Evolutionary conservation across 176 grass and related monocot species (phyloP).

Genomic region (Bolboschoenus planiculmis): DNA sequence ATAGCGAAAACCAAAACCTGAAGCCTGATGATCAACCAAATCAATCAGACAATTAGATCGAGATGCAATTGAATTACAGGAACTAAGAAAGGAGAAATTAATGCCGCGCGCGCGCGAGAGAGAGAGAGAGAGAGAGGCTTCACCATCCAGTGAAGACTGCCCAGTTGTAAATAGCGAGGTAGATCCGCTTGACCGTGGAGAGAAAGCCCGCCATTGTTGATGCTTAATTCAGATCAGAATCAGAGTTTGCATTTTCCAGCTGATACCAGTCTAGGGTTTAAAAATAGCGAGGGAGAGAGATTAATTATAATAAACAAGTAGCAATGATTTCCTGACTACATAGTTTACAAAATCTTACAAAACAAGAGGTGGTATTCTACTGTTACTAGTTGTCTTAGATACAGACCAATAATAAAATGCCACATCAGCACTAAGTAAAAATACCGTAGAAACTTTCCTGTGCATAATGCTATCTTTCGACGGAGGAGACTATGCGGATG

Average conservation of each 20-base stretch:
- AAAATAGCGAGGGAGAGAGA: slow-evolving; percentile 12
- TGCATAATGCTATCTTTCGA: background rate
- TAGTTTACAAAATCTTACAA: background rate
- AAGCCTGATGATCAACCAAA: slow-evolving; percentile 35
- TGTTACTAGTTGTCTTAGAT: no score
- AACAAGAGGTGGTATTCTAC: background rate
- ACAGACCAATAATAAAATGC: background rate
- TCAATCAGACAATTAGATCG: slow-evolving; percentile 4
- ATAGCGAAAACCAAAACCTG: slow-evolving; percentile 45
- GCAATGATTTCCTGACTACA: background rate
- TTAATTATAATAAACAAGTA: background rate
- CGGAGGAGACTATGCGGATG: background rate
- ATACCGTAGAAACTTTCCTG: background rate
- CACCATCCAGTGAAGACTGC: slow-evolving; percentile 52
- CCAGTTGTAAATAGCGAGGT: slow-evolving; percentile 58
- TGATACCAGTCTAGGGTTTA: slow-evolving; percentile 18
- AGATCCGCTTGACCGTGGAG: slow-evolving; percentile 37
- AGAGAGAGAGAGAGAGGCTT: background rate
- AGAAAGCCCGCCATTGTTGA: slow-evolving; percentile 28
- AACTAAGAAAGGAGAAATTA: slow-evolving; percentile 10
- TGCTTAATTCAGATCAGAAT: background rate
- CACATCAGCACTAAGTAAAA: background rate
- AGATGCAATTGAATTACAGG: background rate
- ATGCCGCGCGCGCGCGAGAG: background rate
- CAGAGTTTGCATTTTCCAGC: background rate